Base-by-base conservation (phyloP, 208 protist species). In the Entamoeba invadens region DNA sequence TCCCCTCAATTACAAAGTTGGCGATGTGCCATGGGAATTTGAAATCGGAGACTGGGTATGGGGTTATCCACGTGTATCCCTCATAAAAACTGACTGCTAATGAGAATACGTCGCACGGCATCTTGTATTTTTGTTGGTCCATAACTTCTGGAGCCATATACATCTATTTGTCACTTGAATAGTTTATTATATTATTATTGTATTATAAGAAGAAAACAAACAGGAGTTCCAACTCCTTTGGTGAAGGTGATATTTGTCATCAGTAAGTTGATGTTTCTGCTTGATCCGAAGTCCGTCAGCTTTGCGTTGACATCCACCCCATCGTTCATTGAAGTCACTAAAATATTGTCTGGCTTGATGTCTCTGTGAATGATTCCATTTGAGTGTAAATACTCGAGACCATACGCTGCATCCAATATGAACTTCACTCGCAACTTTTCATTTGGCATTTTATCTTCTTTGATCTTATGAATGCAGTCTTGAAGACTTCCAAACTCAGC, bases 41-140 rank as follows among this genome's bases (percentile, higher is more conserved):
- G 25, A 93, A 93, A 57, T 93, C 16, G 4, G 44, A 14, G 50
- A 93, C 92, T 93, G 93, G 12, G 25, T 87, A 87, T 35, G 95
- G 95, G 10, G 50, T 91, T 42, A 47, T 42, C 51, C 95, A 92
- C 21, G 95, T 96, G n/a, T 95, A 93, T 16, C 96, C 57, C 46
- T 96, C 95, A 1, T 51, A 94, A 44, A 96, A 68, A 0, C 97
- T 94, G 25, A 97, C 93, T 21, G 94, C 96, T 95, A 95, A 97
- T 1, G 93, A 95, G 46, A 95, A 97, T 18, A 96, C 94, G 95
- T 97, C 96, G 4, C 94, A 95, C 3, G 94, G 94, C 18, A 95
- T 45, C 47, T 92, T 94, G 93, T 96, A 96, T 35, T 91, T n/a
- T 92, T 94, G 10, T 8, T 93, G 93, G 25, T 46, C 25, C 57